phyloP scores from a whole-genome alignment of 2,329 filamentous ascomycete genomes.

The Cladosporium sp. region DNA sequence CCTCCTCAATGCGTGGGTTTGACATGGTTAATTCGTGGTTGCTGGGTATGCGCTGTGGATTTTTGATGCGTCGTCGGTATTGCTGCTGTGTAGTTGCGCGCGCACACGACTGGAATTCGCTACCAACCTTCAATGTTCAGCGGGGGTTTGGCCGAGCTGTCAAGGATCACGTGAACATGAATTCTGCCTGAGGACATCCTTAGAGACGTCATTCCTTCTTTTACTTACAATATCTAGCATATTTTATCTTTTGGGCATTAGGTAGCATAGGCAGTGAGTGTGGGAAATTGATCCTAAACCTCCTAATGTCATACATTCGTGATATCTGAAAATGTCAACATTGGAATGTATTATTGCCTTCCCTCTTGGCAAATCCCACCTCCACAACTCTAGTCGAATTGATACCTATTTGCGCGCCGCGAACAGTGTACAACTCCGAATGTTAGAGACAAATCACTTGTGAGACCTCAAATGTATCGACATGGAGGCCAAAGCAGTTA shows the following conservation, averaged over 20 bases:
- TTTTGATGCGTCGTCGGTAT: not conserved
- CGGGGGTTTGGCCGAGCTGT: not conserved
- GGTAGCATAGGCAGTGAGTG: too few species aligned
- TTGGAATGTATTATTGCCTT: too few species aligned
- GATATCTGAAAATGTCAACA: too few species aligned
- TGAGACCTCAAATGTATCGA: not conserved
- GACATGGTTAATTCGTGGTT: slow-evolving; percentile 66
- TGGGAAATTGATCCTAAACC: too few species aligned
- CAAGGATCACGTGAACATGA: not conserved
- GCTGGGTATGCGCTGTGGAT: not conserved
- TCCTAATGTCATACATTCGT: too few species aligned
- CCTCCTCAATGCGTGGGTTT: slow-evolving; percentile 96
- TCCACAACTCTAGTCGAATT: not conserved
- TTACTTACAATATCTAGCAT: too few species aligned
- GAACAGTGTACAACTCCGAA: not conserved
- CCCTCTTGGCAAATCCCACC: not conserved
- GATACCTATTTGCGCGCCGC: too few species aligned
- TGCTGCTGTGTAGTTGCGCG: not conserved
- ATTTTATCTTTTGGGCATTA: too few species aligned
- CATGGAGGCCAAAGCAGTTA: not conserved
- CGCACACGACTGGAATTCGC: not conserved
- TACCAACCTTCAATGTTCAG: not conserved
- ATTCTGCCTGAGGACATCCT: not conserved
- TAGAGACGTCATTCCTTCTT: not conserved
- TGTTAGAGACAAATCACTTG: not conserved